phyloP scores from a whole-genome alignment of 2,329 filamentous ascomycete species.

The Penicillium decumbens region DNA sequence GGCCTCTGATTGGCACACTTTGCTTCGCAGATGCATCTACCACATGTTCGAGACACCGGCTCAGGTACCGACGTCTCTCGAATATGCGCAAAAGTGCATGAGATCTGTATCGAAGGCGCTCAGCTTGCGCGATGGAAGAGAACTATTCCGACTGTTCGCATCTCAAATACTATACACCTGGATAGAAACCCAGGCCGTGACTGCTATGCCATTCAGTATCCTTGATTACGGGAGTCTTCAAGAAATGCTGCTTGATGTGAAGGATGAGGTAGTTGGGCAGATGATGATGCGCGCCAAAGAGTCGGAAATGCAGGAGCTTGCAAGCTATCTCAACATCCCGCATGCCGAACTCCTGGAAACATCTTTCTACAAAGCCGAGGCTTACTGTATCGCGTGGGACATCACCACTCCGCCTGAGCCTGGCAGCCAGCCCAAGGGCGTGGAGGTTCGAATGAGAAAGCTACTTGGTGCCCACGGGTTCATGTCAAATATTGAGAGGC shows the following conservation, averaged over 20 bases:
- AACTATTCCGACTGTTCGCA: constrained; percentile 77
- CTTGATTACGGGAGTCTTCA: constrained; percentile 70
- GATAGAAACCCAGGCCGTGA: constrained; percentile 64
- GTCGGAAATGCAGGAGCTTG: constrained; percentile 57
- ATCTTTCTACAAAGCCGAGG: constrained; percentile 73
- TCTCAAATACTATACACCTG: constrained; percentile 89
- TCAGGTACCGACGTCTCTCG: constrained; percentile 58
- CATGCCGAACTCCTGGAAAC: constrained; percentile 57
- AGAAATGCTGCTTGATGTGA: constrained; percentile 65
- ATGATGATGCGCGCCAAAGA: constrained; percentile 76
- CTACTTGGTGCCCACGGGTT: constrained; percentile 65
- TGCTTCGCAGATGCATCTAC: constrained; percentile 82
- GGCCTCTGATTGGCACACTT: constrained; percentile 77
- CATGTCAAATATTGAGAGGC: constrained; percentile 57
- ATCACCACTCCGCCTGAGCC: constrained; percentile 49
- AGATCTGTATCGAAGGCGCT: constrained; percentile 61
- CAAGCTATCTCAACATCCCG: constrained; percentile 52
- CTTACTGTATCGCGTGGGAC: constrained; percentile 79
- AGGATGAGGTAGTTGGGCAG: constrained; percentile 73
- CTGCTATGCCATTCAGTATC: constrained; percentile 74
- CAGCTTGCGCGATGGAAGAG: constrained; percentile 59
- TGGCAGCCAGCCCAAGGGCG: constrained; percentile 51
- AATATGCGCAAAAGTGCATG: constrained; percentile 71
- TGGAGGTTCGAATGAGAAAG: constrained; percentile 61
- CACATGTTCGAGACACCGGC: constrained; percentile 90